Conservation (phyloP, 208 protist genomes). For the Trypanosoma grayi region DNA sequence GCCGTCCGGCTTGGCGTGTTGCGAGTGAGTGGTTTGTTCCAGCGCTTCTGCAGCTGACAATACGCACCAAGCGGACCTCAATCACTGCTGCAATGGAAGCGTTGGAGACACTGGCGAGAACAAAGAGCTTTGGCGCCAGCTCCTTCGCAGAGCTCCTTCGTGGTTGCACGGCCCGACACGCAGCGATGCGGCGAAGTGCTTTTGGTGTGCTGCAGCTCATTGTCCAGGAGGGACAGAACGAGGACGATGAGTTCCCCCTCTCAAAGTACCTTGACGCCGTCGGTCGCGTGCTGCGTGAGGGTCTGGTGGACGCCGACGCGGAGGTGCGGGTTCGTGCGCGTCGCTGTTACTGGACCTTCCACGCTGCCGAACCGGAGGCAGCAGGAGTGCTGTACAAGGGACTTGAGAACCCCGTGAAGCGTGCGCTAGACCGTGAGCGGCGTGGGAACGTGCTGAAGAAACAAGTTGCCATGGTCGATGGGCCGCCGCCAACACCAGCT, state of each 20-base stretch:
- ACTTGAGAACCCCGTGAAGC: constrained; percentile 27
- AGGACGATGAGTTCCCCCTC: constrained; percentile 29
- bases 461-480: not conserved
- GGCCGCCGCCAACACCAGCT: too few species aligned
- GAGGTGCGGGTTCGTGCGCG: constrained; percentile 36
- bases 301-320: constrained; percentile 45
- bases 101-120: constrained; percentile 30
- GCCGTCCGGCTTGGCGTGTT: constrained; percentile 12
- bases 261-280: constrained; percentile 34
- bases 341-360: constrained; percentile 44
- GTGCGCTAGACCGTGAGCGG: constrained; percentile 26
- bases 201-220: constrained; percentile 33
- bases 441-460: not conserved
- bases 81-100: constrained; percentile 24
- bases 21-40: constrained; percentile 49
- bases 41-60: constrained; percentile 34
- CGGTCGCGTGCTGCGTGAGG: constrained; percentile 31
- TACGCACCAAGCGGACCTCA: constrained; percentile 25
- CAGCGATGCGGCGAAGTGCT: constrained; percentile 37
- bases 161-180: constrained; percentile 35
- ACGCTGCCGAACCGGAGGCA: constrained; percentile 37
- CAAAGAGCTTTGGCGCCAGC: constrained; percentile 42
- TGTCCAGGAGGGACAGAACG: constrained; percentile 40
- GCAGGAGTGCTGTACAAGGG: constrained; percentile 29
- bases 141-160: constrained; percentile 36